Conservation (phyloP, 1,139 yeast genomes). For the Spathaspora sp. region DNA sequence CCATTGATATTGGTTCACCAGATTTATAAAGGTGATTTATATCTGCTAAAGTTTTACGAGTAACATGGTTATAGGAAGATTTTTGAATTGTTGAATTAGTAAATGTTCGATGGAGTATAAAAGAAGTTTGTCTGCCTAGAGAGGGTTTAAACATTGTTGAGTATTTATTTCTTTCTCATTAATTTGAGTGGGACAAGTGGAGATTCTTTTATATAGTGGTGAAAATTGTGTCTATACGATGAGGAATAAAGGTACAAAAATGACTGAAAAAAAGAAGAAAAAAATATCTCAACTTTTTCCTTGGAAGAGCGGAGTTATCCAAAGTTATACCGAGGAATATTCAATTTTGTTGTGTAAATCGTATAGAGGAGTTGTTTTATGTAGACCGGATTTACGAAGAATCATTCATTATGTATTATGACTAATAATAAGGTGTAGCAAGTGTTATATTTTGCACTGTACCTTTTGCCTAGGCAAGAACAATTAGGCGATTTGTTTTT, state of each 20-base stretch:
- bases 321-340: not conserved
- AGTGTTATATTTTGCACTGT: too few species aligned
- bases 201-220: not conserved
- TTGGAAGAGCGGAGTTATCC: not conserved
- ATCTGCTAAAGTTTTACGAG: conserved; percentile 37
- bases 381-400: too few species aligned
- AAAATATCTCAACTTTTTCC: not conserved
- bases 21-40: conserved; percentile 40
- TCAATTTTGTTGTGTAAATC: too few species aligned
- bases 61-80: conserved; percentile 14
- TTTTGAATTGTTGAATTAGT: conserved; percentile 4
- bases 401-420: too few species aligned
- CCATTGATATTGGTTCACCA: conserved; percentile 61
- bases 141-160: not conserved
- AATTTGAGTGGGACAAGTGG: not conserved
- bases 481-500: too few species aligned
- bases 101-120: conserved; percentile 4
- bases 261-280: not conserved
- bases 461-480: too few species aligned
- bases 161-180: not conserved
- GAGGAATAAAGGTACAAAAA: not conserved
- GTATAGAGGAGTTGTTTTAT: too few species aligned
- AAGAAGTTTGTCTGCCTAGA: not conserved
- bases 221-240: not conserved
- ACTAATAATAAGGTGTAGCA: too few species aligned